These are phyloP conservation scores for Chaetomium olivaceum DNA, from an alignment of 2,329 filamentous ascomycete genomes.

Conservation along the genomic window DNA sequence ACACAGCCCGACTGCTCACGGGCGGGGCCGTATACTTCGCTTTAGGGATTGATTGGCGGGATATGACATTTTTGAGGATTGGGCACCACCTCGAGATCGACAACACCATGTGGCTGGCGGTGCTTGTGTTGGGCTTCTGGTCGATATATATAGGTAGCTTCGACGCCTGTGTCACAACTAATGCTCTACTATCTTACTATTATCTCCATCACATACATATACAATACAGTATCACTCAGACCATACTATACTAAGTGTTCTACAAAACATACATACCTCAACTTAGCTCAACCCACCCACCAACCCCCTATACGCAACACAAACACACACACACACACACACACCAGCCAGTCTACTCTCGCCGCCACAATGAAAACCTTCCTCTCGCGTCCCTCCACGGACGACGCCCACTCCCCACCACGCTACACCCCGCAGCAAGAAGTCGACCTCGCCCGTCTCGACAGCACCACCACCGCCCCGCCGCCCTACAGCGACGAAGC, in stretches of 20 bases:
- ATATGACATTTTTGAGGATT: not conserved
- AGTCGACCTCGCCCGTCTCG: constrained; percentile 27
- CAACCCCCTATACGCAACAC: not conserved
- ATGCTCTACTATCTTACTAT: no score
- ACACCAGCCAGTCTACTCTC: not conserved
- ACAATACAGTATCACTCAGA: no score
- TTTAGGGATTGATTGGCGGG: not conserved
- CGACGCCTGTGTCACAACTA: not conserved
- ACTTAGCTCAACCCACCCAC: not conserved
- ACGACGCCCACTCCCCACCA: not conserved
- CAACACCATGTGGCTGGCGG: not conserved
- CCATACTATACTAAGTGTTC: not conserved
- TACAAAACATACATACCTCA: not conserved
- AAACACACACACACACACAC: not conserved
- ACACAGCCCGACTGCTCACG: not conserved
- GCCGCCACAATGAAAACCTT: constrained; percentile 6
- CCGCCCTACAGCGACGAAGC: constrained; percentile 36
- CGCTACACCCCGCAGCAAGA: constrained; percentile 13
- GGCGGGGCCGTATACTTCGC: not conserved
- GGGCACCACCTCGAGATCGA: not conserved
- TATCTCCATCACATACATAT: no score
- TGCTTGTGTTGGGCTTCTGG: not conserved
- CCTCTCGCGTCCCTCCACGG: not conserved
- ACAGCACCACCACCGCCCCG: constrained; percentile 28
- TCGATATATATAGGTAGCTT: not conserved